Conservation (phyloP, 2,329 filamentous ascomycete genomes). For the Alternaria metachromatica region DNA sequence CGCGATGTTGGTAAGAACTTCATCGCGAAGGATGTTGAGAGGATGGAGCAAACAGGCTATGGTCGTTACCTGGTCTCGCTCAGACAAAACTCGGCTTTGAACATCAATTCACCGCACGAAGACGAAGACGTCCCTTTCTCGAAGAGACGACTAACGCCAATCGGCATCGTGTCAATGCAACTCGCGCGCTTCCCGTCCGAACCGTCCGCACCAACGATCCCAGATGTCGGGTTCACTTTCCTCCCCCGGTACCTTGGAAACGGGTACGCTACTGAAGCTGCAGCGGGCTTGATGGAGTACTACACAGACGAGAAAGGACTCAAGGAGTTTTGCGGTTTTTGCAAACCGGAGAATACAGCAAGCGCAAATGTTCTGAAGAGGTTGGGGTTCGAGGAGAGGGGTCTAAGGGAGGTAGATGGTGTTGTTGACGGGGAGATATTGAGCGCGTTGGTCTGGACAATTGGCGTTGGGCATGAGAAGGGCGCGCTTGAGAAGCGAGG, state of each 20-base stretch:
- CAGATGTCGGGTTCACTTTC: slow-evolving; percentile 32
- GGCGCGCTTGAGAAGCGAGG: slow-evolving; percentile 7
- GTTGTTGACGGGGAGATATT: background rate
- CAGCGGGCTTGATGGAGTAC: slow-evolving; percentile 14
- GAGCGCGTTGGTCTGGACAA: slow-evolving; percentile 16
- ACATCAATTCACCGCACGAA: background rate
- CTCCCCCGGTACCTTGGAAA: slow-evolving; percentile 15
- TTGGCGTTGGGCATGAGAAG: background rate
- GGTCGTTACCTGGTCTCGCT: slow-evolving; percentile 39
- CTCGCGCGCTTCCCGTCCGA: slow-evolving; percentile 23
- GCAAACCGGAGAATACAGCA: slow-evolving; percentile 20
- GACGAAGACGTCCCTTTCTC: background rate
- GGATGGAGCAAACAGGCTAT: slow-evolving; percentile 33
- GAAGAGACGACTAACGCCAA: background rate
- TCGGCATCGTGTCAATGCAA: slow-evolving; percentile 35
- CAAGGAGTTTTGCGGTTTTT: slow-evolving; percentile 22
- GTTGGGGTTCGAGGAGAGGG: slow-evolving; percentile 28
- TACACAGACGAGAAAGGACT: slow-evolving; percentile 12
- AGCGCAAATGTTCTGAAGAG: slow-evolving; percentile 25
- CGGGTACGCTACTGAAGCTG: slow-evolving; percentile 32
- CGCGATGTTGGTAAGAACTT: slow-evolving; percentile 9
- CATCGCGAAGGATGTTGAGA: slow-evolving; percentile 10
- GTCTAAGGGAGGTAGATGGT: slow-evolving; percentile 3
- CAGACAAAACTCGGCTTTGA: slow-evolving; percentile 1
- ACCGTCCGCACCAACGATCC: slow-evolving; percentile 21